Percentiles rank a stretch among this genome's conserved stretches.
phyloP scores from a whole-genome alignment of 306 rosid species.

The Heteromeles arbutifolia region DNA sequence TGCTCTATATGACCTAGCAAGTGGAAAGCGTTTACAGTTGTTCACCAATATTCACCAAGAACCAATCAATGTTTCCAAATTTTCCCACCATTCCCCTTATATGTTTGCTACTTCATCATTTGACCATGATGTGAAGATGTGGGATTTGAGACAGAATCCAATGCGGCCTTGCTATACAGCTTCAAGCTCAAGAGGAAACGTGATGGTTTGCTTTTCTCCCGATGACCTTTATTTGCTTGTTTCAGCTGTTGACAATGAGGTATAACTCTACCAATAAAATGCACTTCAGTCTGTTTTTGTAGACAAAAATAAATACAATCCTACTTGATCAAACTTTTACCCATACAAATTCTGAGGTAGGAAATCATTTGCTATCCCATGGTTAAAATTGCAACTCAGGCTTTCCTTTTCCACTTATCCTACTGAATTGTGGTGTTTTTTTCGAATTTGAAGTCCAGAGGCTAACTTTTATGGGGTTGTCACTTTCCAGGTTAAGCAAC shows the following conservation, averaged over 20 bases:
- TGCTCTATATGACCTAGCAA: conserved; percentile 61
- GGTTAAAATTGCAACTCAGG: neutral
- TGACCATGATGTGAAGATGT: conserved; percentile 76
- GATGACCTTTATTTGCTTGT: conserved; percentile 66
- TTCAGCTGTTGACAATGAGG: conserved; percentile 81
- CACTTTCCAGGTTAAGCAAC: conserved; percentile 57
- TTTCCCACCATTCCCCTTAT: conserved; percentile 61
- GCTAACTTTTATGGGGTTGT: conserved; percentile 20
- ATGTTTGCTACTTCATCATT: conserved; percentile 71
- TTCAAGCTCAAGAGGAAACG: conserved; percentile 70
- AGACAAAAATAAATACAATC: neutral
- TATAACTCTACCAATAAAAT: neutral
- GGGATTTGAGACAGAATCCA: conserved; percentile 79
- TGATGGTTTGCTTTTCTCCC: conserved; percentile 83
- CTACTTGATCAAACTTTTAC: neutral
- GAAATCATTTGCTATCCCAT: no score
- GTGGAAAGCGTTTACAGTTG: conserved; percentile 53
- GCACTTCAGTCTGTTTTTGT: neutral
- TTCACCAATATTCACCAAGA: conserved; percentile 67
- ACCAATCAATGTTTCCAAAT: conserved; percentile 70
- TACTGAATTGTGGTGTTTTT: neutral
- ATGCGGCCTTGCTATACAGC: conserved; percentile 54
- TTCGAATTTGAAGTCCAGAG: neutral
- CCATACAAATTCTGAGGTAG: neutral
- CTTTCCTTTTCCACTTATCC: neutral